Percentiles rank a stretch among this genome's conserved stretches.
Evolutionary conservation across 768 basidiomycete genomes (phyloP).

Genomic region (Galerina sulciceps): DNA sequence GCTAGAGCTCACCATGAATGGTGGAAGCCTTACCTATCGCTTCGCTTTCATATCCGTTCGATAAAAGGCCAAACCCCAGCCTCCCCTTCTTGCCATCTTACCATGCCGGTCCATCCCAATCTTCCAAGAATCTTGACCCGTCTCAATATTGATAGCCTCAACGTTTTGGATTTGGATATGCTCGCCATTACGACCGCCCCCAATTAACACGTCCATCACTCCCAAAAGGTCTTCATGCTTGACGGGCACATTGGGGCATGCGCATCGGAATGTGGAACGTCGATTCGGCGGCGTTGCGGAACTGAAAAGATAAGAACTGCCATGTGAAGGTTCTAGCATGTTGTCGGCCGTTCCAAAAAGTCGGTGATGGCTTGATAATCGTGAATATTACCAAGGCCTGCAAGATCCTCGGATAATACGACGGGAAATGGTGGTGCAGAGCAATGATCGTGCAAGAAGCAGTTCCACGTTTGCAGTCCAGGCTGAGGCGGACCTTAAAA

Average conservation of each 20-base stretch:
- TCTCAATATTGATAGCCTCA: slow-evolving; percentile 14
- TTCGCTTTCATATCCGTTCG: slow-evolving; percentile 12
- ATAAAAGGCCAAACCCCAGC: slow-evolving; percentile 16
- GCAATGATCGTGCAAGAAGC: background rate
- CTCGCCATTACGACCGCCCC: background rate
- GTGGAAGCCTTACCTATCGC: slow-evolving; percentile 1
- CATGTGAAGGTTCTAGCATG: no score
- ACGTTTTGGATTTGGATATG: slow-evolving; percentile 12
- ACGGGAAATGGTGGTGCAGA: slow-evolving; percentile 18
- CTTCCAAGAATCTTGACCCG: slow-evolving; percentile 13
- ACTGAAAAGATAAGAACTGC: no score
- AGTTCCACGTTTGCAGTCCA: slow-evolving; percentile 17
- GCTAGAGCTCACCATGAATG: no score
- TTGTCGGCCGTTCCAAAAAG: no score
- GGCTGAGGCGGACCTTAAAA: slow-evolving; percentile 16
- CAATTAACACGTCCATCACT: background rate
- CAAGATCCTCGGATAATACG: slow-evolving; percentile 1
- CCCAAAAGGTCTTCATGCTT: background rate
- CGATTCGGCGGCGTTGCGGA: background rate
- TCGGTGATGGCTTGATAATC: no score
- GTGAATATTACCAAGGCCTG: no score
- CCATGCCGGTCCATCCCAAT: slow-evolving; percentile 19
- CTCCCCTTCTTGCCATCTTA: no score
- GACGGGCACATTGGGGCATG: background rate
- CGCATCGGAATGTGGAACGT: slow-evolving; percentile 5